These are phyloP conservation scores for Nitzschia inconspicua DNA, from an alignment of 108 stramenopile genomes.

Conservation along the genomic window DNA sequence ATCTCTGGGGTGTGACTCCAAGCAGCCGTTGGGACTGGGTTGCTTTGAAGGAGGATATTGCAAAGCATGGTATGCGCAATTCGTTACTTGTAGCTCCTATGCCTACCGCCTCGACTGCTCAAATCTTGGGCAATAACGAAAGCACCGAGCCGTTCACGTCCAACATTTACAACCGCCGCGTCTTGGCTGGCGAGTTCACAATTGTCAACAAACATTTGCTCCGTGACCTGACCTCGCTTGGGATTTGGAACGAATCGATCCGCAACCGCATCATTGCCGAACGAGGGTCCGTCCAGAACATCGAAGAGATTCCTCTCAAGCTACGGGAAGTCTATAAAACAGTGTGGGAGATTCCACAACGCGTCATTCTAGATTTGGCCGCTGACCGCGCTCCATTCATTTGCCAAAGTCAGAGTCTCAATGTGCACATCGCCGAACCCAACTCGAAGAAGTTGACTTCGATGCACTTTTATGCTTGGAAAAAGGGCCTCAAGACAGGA, in stretches of 20 bases:
- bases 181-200: conserved; percentile 98
- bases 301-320: conserved; percentile 88
- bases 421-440: conserved; percentile 98
- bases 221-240: conserved; percentile 90
- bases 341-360: conserved; percentile 99
- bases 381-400: conserved; percentile 99
- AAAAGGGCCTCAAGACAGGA: conserved; percentile 98
- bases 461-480: conserved; percentile 99
- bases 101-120: conserved; percentile 99
- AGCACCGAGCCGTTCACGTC: conserved; percentile 98
- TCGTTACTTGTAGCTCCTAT: conserved; percentile 98
- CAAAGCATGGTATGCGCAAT: conserved; percentile 93
- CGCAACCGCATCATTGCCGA: conserved; percentile 98
- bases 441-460: conserved; percentile 90
- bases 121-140: conserved; percentile 99
- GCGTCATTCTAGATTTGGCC: conserved; percentile 95
- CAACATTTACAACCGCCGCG: conserved; percentile 99
- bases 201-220: conserved; percentile 98
- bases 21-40: conserved; percentile 91
- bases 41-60: conserved; percentile 80
- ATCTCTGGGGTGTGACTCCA: conserved; percentile 95
- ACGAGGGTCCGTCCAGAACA: conserved; percentile 93
- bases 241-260: conserved; percentile 95
- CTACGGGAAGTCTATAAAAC: conserved; percentile 98
- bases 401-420: conserved; percentile 98